Conservation (phyloP, 1,139 yeast species). For the Arxiozyma slooffiae region DNA sequence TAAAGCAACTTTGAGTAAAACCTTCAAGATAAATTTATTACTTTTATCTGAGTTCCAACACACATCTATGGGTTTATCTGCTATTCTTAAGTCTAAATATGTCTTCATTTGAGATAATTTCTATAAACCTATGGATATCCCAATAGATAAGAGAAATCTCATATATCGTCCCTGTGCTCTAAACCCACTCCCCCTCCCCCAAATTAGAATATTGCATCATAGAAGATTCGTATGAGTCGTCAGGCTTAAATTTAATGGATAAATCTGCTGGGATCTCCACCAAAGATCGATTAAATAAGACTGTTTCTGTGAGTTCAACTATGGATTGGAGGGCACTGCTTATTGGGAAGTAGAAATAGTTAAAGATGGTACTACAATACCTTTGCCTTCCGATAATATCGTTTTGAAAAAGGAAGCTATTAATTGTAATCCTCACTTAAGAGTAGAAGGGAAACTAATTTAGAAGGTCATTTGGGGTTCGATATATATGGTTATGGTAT, state of each 20-base stretch:
- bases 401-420: slow-evolving; percentile 14
- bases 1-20: background rate
- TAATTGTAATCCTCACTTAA: slow-evolving; percentile 44
- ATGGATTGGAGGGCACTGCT: slow-evolving; percentile 82
- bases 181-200: slow-evolving; percentile 46
- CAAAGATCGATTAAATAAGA: slow-evolving; percentile 32
- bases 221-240: slow-evolving; percentile 58
- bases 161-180: slow-evolving; percentile 75
- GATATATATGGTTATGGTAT: slow-evolving; percentile 92
- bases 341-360: slow-evolving; percentile 51
- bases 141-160: slow-evolving; percentile 69
- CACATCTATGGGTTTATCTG: background rate
- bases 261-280: slow-evolving; percentile 52
- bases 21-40: too few relatives aligned
- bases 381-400: slow-evolving; percentile 9
- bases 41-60: background rate
- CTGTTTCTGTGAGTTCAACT: slow-evolving; percentile 36
- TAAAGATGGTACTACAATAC: slow-evolving; percentile 20
- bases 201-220: slow-evolving; percentile 62
- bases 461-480: slow-evolving; percentile 93
- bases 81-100: slow-evolving; percentile 9
- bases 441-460: slow-evolving; percentile 76
- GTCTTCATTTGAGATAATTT: slow-evolving; percentile 11
- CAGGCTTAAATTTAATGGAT: slow-evolving; percentile 64
- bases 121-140: slow-evolving; percentile 52